Conservation (phyloP, 1,284 basidiomycete genomes). For the Naganishia albida region DNA sequence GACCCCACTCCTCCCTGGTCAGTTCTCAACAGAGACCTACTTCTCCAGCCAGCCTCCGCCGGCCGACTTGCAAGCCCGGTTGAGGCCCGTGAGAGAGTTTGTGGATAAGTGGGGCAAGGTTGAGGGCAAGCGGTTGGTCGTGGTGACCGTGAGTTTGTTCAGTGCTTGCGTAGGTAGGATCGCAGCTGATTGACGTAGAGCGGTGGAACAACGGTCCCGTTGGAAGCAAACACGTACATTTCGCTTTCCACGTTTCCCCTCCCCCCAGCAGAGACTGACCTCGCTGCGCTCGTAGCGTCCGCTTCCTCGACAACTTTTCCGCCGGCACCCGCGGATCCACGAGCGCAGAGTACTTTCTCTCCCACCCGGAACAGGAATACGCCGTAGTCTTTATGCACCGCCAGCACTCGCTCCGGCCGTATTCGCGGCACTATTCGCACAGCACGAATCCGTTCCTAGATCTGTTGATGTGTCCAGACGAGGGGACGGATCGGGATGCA, state of each 20-base stretch:
- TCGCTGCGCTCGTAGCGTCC: slow-evolving; percentile 65
- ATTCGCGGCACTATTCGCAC: slow-evolving; percentile 94
- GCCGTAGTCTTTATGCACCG: slow-evolving; percentile 98
- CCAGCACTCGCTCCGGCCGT: slow-evolving; percentile 94
- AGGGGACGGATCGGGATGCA: slow-evolving; percentile 41
- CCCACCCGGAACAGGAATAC: slow-evolving; percentile 71
- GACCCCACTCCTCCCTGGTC: slow-evolving; percentile 21
- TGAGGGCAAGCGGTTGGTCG: slow-evolving; percentile 73
- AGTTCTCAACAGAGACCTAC: slow-evolving; percentile 72
- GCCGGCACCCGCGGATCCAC: slow-evolving; percentile 96
- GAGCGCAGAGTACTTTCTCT: slow-evolving; percentile 95
- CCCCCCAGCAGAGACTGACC: neutral
- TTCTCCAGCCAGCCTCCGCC: slow-evolving; percentile 81
- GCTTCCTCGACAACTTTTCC: slow-evolving; percentile 98
- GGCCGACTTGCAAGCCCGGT: slow-evolving; percentile 65
- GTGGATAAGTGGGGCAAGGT: slow-evolving; percentile 65
- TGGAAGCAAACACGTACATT: slow-evolving; percentile 94
- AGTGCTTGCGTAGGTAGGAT: neutral
- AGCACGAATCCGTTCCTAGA: slow-evolving; percentile 97
- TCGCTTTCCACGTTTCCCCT: neutral
- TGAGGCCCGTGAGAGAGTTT: slow-evolving; percentile 67
- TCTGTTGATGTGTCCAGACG: slow-evolving; percentile 74
- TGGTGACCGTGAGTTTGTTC: slow-evolving; percentile 77
- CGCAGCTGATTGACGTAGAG: slow-evolving; percentile 61
- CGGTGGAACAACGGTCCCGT: slow-evolving; percentile 90